Base-by-base conservation (phyloP, 177 flowering plant genomes). In the Vitis hybrid region DNA sequence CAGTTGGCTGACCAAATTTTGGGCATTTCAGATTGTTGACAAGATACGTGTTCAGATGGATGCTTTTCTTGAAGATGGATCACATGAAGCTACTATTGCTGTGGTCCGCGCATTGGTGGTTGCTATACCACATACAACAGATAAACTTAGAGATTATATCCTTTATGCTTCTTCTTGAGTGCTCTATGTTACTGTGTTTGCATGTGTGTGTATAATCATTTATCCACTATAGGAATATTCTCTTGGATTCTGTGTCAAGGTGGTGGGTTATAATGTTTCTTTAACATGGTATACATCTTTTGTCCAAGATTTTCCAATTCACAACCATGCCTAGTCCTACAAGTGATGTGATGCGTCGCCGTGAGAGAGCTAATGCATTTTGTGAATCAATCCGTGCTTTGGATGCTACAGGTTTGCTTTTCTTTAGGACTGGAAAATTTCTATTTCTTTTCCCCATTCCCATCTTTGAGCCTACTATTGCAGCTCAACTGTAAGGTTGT, bases 31-130 rank as follows among this genome's bases (percentile, higher is more conserved):
- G 99, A 95, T 95, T 82, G 96, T 95, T 79, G 99, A 95, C 55
- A 95, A 95, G 84, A 95, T 95, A 75, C 92, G 93, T 50, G 86
- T 95, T 73, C 99, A 95, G 82, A 95, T 95, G 99, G 99, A 95
- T 83, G 96, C 99, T 70, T 95, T 95, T 81, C 85, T 95, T 72
- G 99, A 95, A 80, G 99, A 95, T 86, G 99, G 99, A 75, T 95
- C 99, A 51, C 97, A 91, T 85, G 99, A 91, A 83, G 96, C 98
- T 62, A 90, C 88, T 56, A 66, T 93, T 67, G 96, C 98, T 56
- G 99, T 95, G 62, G 76, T 95, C 35, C 99, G 91, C 75, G 94
- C 99, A 64, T 77, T 93, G 74, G 81, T 87, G 77, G 84, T 90
- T 49, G 98, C 98, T 66, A 91, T 93, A 66, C 99, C 99, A 40